These are phyloP conservation scores for Wakefieldia striispora DNA, from an alignment of 768 basidiomycete genomes.

Conservation along the genomic window DNA sequence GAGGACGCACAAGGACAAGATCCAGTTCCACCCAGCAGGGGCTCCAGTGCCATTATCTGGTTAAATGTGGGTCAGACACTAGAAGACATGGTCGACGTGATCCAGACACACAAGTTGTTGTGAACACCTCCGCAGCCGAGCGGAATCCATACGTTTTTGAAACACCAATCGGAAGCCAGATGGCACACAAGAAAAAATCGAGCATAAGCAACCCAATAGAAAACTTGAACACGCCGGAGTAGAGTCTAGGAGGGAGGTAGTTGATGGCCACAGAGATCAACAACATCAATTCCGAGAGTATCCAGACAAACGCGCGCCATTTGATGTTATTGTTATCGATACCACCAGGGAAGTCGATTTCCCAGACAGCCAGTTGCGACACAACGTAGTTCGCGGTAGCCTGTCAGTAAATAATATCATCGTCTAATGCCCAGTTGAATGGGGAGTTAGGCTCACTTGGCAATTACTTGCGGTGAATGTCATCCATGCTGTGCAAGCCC, in stretches of 20 bases:
- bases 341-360: conserved; percentile 81
- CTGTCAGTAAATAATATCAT: conserved; percentile 35
- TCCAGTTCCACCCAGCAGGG: conserved; percentile 87
- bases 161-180: conserved; percentile 93
- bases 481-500: conserved; percentile 95
- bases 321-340: conserved; percentile 66
- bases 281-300: conserved; percentile 70
- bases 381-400: conserved; percentile 89
- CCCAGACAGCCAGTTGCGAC: conserved; percentile 79
- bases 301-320: conserved; percentile 87
- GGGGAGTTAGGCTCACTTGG: conserved; percentile 49
- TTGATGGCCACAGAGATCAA: conserved; percentile 77
- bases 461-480: conserved; percentile 88
- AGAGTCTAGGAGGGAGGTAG: conserved; percentile 74
- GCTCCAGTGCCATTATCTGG: conserved; percentile 89
- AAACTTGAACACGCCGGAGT: conserved; percentile 75
- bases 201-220: conserved; percentile 73
- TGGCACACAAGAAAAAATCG: conserved; percentile 84
- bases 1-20: conserved; percentile 70
- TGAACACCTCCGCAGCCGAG: conserved; percentile 80
- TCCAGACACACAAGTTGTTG: conserved; percentile 63
- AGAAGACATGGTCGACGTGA: conserved; percentile 17
- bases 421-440: neutral
- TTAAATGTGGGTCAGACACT: neutral
- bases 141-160: conserved; percentile 88